Evolutionary conservation across 345 rosid genomes (phyloP).

Genomic region (Adansonia digitata): DNA sequence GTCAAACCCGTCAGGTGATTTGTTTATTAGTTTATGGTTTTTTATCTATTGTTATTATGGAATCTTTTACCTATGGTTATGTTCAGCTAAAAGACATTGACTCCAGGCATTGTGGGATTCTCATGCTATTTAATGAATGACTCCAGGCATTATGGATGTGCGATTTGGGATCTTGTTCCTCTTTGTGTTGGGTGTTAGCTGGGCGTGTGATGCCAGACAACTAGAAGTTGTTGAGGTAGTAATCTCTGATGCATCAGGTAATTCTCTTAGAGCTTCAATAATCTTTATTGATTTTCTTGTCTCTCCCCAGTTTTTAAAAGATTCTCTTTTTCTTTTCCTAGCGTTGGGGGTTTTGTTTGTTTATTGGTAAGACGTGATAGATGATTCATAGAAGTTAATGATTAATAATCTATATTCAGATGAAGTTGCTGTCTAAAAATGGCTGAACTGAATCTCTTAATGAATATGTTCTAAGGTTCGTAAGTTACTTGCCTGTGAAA

Average conservation of each 20-base stretch:
- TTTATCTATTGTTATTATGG: not conserved
- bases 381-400: not conserved
- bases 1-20: not conserved
- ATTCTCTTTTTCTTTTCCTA: not conserved
- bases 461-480: not conserved
- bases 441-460: not conserved
- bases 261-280: not conserved
- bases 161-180: constrained; percentile 54
- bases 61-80: not conserved
- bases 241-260: constrained; percentile 21
- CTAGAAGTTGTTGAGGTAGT: constrained; percentile 24
- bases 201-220: constrained; percentile 57
- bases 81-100: not conserved
- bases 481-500: not conserved
- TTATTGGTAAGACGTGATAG: not conserved
- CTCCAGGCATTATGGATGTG: constrained; percentile 52
- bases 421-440: not conserved
- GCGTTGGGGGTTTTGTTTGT: not conserved
- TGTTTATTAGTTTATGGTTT: not conserved
- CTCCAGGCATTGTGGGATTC: not conserved
- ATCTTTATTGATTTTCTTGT: too few species aligned
- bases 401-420: not conserved
- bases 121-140: constrained; percentile 11
- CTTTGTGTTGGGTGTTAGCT: constrained; percentile 45
- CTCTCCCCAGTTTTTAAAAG: not conserved